A percentile compares a stretch with the other conserved stretches of the same genome.
Conservation (phyloP, 176 grass and related monocot species). For the Zea luxurians region DNA sequence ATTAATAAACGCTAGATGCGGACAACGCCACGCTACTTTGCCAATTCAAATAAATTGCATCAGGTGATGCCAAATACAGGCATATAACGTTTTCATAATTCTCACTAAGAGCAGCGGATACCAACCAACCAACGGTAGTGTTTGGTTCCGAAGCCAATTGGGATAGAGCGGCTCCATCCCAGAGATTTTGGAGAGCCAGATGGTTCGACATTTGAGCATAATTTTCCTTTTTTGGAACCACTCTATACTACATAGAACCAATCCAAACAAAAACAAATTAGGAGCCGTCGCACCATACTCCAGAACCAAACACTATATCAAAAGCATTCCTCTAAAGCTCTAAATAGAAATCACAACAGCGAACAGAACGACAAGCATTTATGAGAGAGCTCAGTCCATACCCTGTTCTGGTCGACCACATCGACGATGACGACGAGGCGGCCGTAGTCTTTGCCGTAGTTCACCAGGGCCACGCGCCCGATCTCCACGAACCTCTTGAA, state of each 20-base stretch:
- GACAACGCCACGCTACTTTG: neutral
- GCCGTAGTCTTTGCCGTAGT: conserved; percentile 88
- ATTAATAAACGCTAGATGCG: no score
- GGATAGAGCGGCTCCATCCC: no score
- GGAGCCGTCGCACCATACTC: no score
- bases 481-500: conserved; percentile 95
- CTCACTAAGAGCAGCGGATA: neutral
- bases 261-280: no score
- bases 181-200: no score
- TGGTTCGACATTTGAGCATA: no score
- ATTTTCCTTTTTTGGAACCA: no score
- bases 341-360: neutral
- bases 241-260: no score
- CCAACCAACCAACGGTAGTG: neutral
- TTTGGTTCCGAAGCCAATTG: no score
- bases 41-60: neutral
- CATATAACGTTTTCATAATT: neutral
- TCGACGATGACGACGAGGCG: conserved; percentile 82
- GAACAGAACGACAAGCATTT: neutral
- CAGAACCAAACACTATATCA: neutral
- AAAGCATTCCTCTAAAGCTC: neutral
- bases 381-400: neutral
- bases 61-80: neutral
- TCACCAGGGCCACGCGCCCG: conserved; percentile 82
- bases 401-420: conserved; percentile 81